These are phyloP conservation scores for Thalassiosira sp. DNA, from an alignment of 352 stramenopile species.

Conservation along the genomic window DNA sequence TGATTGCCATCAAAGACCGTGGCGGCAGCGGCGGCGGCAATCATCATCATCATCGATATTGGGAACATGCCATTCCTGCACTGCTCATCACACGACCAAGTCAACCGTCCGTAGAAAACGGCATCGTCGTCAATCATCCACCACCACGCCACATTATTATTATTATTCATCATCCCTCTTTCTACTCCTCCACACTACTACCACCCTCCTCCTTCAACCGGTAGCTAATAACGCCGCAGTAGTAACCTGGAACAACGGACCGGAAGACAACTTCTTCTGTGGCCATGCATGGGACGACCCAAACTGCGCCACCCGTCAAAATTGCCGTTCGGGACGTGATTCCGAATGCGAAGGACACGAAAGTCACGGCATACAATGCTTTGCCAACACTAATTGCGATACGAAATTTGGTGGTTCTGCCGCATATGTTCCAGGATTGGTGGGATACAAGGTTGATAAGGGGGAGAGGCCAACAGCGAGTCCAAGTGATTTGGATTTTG, in stretches of 20 bases:
- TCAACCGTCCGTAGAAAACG: too few species aligned
- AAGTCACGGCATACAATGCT: conserved; percentile 18
- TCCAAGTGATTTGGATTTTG: neutral
- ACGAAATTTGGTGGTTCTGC: conserved; percentile 2
- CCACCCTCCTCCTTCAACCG: too few species aligned
- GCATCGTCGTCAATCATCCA: too few species aligned
- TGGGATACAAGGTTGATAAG: neutral
- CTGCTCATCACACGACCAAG: too few species aligned
- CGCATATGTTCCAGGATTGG: too few species aligned
- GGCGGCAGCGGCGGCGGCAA: too few species aligned
- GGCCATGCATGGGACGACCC: conserved; percentile 55
- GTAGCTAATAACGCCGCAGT: conserved; percentile 7
- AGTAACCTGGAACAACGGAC: conserved; percentile 38
- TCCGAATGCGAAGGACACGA: conserved; percentile 25
- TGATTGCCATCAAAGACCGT: too few species aligned
- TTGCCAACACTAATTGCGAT: conserved; percentile 18
- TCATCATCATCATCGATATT: too few species aligned
- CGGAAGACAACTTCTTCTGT: conserved; percentile 59
- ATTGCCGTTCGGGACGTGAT: conserved; percentile 42
- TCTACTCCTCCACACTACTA: too few species aligned
- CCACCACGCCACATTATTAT: too few species aligned
- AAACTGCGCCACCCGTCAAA: conserved; percentile 43
- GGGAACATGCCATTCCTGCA: too few species aligned
- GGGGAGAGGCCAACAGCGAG: neutral
- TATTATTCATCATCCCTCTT: too few species aligned